Conservation (phyloP, 805 yeast species). For the Yamadazyma laniorum region DNA sequence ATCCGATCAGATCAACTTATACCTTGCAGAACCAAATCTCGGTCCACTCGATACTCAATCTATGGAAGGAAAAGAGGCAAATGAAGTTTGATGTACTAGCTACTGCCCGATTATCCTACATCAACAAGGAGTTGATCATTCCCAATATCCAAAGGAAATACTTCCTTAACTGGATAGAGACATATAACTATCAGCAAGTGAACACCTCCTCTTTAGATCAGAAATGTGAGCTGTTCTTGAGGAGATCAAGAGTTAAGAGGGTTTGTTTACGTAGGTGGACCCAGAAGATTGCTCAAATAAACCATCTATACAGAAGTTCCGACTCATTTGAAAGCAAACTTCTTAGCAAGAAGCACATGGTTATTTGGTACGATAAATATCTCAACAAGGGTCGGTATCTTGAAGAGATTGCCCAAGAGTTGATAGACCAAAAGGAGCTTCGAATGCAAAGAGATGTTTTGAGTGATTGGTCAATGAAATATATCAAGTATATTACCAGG, state of each 20-base stretch:
- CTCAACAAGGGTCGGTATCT: constrained; percentile 22
- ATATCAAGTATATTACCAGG: constrained; percentile 29
- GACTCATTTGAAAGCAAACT: constrained; percentile 18
- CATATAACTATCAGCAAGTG: constrained; percentile 16
- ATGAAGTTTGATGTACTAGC: constrained; percentile 21
- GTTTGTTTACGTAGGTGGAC: constrained; percentile 17
- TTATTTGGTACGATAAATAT: constrained; percentile 36
- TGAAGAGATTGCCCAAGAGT: constrained; percentile 30
- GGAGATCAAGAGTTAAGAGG: constrained; percentile 3
- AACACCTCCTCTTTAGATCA: constrained; percentile 1
- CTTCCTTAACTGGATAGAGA: constrained; percentile 22
- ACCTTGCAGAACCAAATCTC: constrained; percentile 6
- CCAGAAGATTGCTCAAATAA: not conserved
- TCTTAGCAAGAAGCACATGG: constrained; percentile 25
- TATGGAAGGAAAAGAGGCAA: constrained; percentile 26
- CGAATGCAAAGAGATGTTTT: constrained; percentile 23
- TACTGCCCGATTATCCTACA: constrained; percentile 16
- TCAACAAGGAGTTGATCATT: constrained; percentile 15
- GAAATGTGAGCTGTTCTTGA: not conserved
- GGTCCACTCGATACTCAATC: constrained; percentile 7
- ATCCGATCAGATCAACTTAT: constrained; percentile 1
- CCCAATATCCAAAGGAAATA: constrained; percentile 13
- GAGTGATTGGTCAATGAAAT: constrained; percentile 37
- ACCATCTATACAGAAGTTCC: constrained; percentile 13
- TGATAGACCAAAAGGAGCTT: constrained; percentile 27